Evolutionary conservation across 2,329 filamentous ascomycete species (phyloP), one percentile per base, ranked within the genome.

Genomic region (Acephala macrosclerotiorum): DNA sequence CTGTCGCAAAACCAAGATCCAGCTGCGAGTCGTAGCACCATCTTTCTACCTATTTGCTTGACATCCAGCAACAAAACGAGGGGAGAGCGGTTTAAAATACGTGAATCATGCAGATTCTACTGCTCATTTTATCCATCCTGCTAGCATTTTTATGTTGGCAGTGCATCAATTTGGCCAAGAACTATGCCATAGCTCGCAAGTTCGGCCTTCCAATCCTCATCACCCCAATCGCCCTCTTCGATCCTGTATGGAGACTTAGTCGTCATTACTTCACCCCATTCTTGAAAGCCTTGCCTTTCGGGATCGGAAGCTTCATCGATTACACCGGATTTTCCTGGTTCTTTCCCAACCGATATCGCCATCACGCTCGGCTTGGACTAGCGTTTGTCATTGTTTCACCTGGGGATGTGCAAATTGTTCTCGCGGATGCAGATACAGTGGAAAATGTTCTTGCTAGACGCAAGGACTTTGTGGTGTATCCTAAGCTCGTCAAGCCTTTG

Each of bases 401-500:
- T 1, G 33, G 18, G 2, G 49, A 61, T 14, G 35, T 64, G 5
- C n/a, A 57, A 6, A 14, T 68, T 42, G 22, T 60, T 26, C 20
- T 66, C 22, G 51, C 45, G n/a, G 66, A 68, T 36, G 22, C 60
- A n/a, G 66, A 38, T 18, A 20, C 58, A 5, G 35, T 35, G 5
- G 64, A 66, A 14, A 53, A 68, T 29, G 55, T 68, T n/a, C 33
- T 64, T 16, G 22, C 47, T 16, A 58, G 57, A 47, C 51, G 58
- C 8, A 66, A 64, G 45, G 64, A 66, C 8, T 64, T 63, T 36
- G 36, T 61, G 3, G 63, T 66, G 29, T 20, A 55, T 18, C 9
- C 2, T 49, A 33, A 40, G 36, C 35, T 14, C 58, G 12, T 14
- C 67, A 72, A 65, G 8, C 20, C 66, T 26, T 58, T 76, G 16